These are phyloP conservation scores for Cladosporium cucumerinum DNA, from an alignment of 2,329 filamentous ascomycete genomes.

Conservation along the genomic window DNA sequence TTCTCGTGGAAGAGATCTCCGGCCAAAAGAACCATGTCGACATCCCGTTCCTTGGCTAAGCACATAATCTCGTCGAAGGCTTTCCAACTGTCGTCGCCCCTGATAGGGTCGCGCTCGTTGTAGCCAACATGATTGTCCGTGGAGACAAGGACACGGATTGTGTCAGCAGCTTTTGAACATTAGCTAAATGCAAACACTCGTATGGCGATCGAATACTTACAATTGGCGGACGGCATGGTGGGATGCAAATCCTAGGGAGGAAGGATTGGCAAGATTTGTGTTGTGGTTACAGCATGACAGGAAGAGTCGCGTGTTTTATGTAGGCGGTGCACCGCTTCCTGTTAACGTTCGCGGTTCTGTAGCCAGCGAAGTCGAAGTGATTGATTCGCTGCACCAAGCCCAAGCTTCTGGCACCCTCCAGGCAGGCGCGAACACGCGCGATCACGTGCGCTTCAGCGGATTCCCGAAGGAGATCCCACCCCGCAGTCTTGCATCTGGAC, in stretches of 20 bases:
- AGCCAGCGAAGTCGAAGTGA: neutral
- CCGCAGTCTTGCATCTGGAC: neutral
- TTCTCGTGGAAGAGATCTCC: constrained; percentile 98
- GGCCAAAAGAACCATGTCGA: constrained; percentile 94
- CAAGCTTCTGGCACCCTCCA: neutral
- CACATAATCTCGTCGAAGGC: constrained; percentile 95
- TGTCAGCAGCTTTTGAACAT: constrained; percentile 52
- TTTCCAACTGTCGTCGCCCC: constrained; percentile 96
- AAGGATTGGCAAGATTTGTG: neutral
- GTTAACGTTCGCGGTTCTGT: neutral
- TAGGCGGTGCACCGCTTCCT: neutral
- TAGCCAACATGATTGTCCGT: constrained; percentile 99
- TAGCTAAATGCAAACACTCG: neutral
- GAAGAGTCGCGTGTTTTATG: neutral
- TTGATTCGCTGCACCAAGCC: constrained; percentile 1
- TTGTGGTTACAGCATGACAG: constrained; percentile 2
- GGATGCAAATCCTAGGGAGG: neutral
- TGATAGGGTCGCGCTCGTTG: constrained; percentile 85
- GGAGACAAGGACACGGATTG: constrained; percentile 87
- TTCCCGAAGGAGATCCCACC: constrained; percentile 6
- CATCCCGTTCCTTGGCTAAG: constrained; percentile 79
- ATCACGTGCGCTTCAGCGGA: neutral
- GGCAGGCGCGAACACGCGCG: constrained; percentile 8
- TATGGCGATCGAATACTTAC: constrained; percentile 6
- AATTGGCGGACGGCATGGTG: neutral